Conservation (phyloP, 495 filamentous ascomycete genomes). For the Filosporella fistucella region DNA sequence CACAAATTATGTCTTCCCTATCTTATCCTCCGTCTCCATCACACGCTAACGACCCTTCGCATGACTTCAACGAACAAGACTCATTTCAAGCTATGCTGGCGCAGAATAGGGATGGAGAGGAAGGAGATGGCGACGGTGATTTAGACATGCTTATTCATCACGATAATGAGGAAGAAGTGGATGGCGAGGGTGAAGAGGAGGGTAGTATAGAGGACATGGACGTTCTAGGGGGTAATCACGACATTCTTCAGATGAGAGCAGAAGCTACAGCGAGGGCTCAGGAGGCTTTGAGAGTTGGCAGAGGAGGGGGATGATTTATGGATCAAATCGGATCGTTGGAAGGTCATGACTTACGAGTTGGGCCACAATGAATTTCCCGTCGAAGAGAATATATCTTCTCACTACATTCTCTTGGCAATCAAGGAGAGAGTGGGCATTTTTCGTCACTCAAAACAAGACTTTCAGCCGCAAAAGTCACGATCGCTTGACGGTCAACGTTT, state of each 20-base stretch:
- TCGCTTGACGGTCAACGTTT: too few species aligned
- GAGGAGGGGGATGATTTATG: too few species aligned
- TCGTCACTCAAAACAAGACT: too few species aligned
- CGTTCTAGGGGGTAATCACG: constrained; percentile 5
- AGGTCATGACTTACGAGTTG: too few species aligned
- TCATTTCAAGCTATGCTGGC: constrained; percentile 21
- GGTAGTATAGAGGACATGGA: not conserved
- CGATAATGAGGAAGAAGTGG: constrained; percentile 16
- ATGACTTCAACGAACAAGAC: constrained; percentile 15
- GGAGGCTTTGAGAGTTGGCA: constrained; percentile 16
- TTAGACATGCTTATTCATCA: constrained; percentile 49
- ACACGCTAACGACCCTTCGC: not conserved
- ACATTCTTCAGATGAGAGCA: constrained; percentile 15
- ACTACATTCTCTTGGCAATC: too few species aligned
- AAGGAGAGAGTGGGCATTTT: too few species aligned
- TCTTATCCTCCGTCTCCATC: not conserved
- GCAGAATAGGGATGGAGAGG: constrained; percentile 23
- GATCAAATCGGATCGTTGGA: too few species aligned
- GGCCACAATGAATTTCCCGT: too few species aligned
- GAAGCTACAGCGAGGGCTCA: constrained; percentile 16
- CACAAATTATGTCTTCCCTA: constrained; percentile 22
- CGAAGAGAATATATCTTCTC: too few species aligned
- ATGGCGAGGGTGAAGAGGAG: constrained; percentile 5
- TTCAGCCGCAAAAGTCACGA: too few species aligned
- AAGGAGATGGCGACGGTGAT: constrained; percentile 37